Percentiles rank a stretch among this genome's conserved stretches.
phyloP scores from a whole-genome alignment of 2,329 filamentous ascomycete species.

The Phaeosphaeriaceae sp. region DNA sequence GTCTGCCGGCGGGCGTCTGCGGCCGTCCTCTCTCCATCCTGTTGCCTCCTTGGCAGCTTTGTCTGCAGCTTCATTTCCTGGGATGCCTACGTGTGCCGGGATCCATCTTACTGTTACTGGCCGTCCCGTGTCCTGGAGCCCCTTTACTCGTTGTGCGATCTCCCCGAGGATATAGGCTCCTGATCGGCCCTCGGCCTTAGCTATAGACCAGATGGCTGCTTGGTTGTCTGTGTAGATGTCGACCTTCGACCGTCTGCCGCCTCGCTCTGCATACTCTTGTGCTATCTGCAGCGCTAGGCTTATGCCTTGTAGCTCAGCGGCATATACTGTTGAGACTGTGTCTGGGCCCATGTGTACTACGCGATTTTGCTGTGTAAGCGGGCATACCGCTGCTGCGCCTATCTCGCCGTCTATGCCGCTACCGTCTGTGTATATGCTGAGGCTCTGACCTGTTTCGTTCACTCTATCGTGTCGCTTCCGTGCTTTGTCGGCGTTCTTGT shows the following conservation, averaged over 20 bases:
- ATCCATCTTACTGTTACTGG: slow-evolving; percentile 14
- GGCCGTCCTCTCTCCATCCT: no score
- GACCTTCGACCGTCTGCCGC: slow-evolving; percentile 8
- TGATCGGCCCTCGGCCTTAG: slow-evolving; percentile 14
- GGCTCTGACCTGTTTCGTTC: slow-evolving; percentile 10
- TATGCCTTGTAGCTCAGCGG: no score
- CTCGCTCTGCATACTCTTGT: slow-evolving; percentile 18
- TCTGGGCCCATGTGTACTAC: slow-evolving; percentile 17
- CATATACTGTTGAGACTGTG: slow-evolving; percentile 17
- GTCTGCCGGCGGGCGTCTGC: no score
- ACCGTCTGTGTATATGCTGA: slow-evolving; percentile 31
- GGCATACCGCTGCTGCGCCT: slow-evolving; percentile 16
- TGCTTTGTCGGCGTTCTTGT: slow-evolving; percentile 15
- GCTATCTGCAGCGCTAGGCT: no score
- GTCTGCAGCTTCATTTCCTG: no score
- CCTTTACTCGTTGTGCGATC: slow-evolving; percentile 15
- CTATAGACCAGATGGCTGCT: slow-evolving; percentile 18
- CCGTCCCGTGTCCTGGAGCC: slow-evolving; percentile 13
- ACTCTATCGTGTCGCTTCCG: slow-evolving; percentile 17
- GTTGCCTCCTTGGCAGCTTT: no score
- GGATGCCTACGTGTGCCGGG: slow-evolving; percentile 9
- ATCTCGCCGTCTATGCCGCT: slow-evolving; percentile 24
- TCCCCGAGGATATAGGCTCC: slow-evolving; percentile 22
- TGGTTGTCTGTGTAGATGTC: slow-evolving; percentile 27
- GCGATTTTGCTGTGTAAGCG: slow-evolving; percentile 17